Evolutionary conservation across 192 early-diverging fungal species (phyloP), one percentile per base, ranked within the genome.

Genomic region (Cladochytrium replicatum): DNA sequence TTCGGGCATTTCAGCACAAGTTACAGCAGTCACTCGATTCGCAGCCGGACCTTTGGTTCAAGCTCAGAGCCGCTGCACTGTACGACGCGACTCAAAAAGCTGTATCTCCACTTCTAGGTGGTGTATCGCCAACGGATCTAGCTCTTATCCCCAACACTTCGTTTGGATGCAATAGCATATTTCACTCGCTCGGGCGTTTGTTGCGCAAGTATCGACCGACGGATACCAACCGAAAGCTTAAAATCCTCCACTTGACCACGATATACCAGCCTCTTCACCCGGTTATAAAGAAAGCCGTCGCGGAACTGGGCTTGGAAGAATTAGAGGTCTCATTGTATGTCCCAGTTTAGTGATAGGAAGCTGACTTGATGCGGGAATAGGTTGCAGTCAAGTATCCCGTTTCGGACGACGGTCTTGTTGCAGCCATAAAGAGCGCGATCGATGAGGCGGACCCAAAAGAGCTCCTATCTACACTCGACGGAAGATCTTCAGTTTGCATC

Each of bases 301-400:
- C n/a, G n/a, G n/a, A n/a, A n/a, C n/a, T n/a, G n/a, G n/a, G n/a
- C n/a, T n/a, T n/a, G n/a, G n/a, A n/a, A n/a, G n/a, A n/a, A n/a
- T n/a, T n/a, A n/a, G n/a, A n/a, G n/a, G n/a, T n/a, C n/a, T n/a
- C n/a, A n/a, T n/a, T n/a, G n/a, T n/a, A n/a, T n/a, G n/a, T n/a
- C n/a, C n/a, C n/a, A n/a, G n/a, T n/a, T n/a, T n/a, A n/a, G n/a
- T n/a, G n/a, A n/a, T n/a, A n/a, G n/a, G n/a, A n/a, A n/a, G n/a
- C n/a, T n/a, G n/a, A n/a, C n/a, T n/a, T n/a, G n/a, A n/a, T n/a
- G n/a, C n/a, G n/a, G n/a, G n/a, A n/a, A n/a, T n/a, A 63, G 15
- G 50, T 82, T 1, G 57, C 71, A 6, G 48, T 81, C 2, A 46
- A 26, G 1, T 76, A 65, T 40, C 80, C 80, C n/a, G 37, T 81